Conservation (phyloP, 768 basidiomycete genomes). For the Leucogyrophana mollusca region DNA sequence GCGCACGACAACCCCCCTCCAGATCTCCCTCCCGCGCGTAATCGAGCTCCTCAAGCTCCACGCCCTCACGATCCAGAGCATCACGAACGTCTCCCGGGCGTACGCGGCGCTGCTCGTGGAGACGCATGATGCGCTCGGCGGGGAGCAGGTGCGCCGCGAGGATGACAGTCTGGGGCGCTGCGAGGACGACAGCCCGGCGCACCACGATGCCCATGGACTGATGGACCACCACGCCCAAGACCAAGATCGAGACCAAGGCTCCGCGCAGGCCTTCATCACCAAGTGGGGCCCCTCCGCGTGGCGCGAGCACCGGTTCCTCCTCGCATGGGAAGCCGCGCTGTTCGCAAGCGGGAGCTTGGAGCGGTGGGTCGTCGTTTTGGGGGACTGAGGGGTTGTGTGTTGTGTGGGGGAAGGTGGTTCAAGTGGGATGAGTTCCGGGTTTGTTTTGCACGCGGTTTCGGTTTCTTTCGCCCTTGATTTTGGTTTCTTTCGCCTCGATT, state of each 20-base stretch:
- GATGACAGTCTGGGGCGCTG: slow-evolving; percentile 10
- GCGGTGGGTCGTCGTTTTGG: slow-evolving; percentile 40
- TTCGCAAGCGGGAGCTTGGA: slow-evolving; percentile 41
- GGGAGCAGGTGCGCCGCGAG: too few relatives aligned
- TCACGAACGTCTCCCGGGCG: slow-evolving; percentile 40
- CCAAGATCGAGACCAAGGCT: too few relatives aligned
- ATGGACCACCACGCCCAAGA: too few relatives aligned
- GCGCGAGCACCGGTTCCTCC: slow-evolving; percentile 46
- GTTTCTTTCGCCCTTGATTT: too few relatives aligned
- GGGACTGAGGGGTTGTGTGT: not conserved
- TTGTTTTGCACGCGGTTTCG: too few relatives aligned
- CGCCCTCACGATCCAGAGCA: slow-evolving; percentile 28
- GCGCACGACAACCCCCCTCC: slow-evolving; percentile 37
- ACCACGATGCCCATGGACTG: slow-evolving; percentile 12
- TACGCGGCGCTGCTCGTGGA: slow-evolving; percentile 18
- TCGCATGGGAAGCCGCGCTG: slow-evolving; percentile 53
- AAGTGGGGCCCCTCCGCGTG: slow-evolving; percentile 34
- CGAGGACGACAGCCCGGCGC: slow-evolving; percentile 7
- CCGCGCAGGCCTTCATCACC: slow-evolving; percentile 24
- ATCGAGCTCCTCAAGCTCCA: slow-evolving; percentile 33
- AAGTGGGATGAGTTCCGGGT: too few relatives aligned
- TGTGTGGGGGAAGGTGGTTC: too few relatives aligned
- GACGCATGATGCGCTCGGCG: not conserved
- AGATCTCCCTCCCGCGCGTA: slow-evolving; percentile 36
- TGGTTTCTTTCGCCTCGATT: too few relatives aligned